Conservation (phyloP, 179 eudicot species). For the Beta macrorhiza region DNA sequence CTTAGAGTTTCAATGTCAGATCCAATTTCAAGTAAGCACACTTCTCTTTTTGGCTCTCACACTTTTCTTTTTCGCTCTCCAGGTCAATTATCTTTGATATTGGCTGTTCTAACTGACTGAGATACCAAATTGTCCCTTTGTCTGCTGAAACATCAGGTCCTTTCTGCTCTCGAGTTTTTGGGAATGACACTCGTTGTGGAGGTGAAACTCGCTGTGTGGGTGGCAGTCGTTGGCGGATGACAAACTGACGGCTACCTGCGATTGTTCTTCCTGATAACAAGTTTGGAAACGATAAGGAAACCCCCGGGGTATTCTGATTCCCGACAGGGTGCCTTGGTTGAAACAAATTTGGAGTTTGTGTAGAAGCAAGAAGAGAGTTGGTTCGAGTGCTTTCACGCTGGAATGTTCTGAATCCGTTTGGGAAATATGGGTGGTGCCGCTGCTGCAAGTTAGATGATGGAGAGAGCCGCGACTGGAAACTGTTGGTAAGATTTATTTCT, state of each 20-base stretch:
- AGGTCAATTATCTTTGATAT: conserved; percentile 22
- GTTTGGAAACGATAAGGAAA: conserved; percentile 8
- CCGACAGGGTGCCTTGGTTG: conserved; percentile 21
- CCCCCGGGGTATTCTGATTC: background rate
- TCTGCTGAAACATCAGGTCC: conserved; percentile 21
- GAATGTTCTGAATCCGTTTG: conserved; percentile 1
- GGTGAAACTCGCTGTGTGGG: background rate
- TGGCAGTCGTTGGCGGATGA: background rate
- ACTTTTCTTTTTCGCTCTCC: conserved; percentile 8
- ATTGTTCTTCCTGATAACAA: background rate
- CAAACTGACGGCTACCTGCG: background rate
- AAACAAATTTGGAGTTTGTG: conserved; percentile 13
- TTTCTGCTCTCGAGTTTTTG: conserved; percentile 10
- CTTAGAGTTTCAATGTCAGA: conserved; percentile 17
- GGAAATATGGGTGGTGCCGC: conserved; percentile 22
- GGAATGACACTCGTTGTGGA: background rate
- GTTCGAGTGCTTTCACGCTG: conserved; percentile 1
- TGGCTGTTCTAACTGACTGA: conserved; percentile 32
- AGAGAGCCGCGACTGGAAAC: conserved; percentile 9
- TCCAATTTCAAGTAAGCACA: background rate
- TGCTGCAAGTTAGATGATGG: conserved; percentile 18
- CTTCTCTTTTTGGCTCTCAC: background rate
- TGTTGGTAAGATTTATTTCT: conserved; percentile 6
- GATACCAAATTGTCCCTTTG: conserved; percentile 33
- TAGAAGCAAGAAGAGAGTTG: conserved; percentile 10